Base-by-base conservation (phyloP, 805 yeast genomes). In the Kazachstania psychrophila region DNA sequence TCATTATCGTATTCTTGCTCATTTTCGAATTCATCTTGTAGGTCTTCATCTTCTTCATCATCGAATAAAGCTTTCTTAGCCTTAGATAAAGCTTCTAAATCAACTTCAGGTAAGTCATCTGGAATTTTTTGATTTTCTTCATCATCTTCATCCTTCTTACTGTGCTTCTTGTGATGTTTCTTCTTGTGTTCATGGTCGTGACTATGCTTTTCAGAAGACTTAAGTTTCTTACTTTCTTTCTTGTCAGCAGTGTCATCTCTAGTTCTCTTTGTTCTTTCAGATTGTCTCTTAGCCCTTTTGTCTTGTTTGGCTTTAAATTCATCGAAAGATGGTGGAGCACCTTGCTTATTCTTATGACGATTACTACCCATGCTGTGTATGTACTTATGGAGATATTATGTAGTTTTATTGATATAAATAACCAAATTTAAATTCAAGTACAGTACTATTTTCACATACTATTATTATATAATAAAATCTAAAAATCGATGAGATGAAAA, bases 331-430 rank as follows among this genome's bases (percentile, higher is more conserved):
- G 96, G 96, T 48, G 97, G 97, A 41, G 73, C 83, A 31, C 86
- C 92, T 66, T 89, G 97, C 70, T 85, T 89, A 53, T 85, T 81
- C 63, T 81, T 86, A 41, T 85, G 84, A 68, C 84, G 79, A 74
- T 95, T 81, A 43, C 66, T 64, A 60, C 97, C 97, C 95, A 88
- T 85, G 37, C 3, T 18, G 28, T 23, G 18, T 12, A 8, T 18
- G 13, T n/a, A n/a, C n/a, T n/a, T n/a, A n/a, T n/a, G n/a, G n/a
- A n/a, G n/a, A n/a, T n/a, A n/a, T n/a, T n/a, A n/a, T n/a, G n/a
- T n/a, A n/a, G n/a, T n/a, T n/a, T n/a, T n/a, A n/a, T n/a, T n/a
- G n/a, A 27, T 27, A 18, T 27, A 14, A 18, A 18, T 6, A 18
- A 27, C n/a, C n/a, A n/a, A n/a, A n/a, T n/a, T n/a, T n/a, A n/a